Evolutionary conservation across 441 rosid species (phyloP).

Genomic region (Pelargonium citronellum): DNA sequence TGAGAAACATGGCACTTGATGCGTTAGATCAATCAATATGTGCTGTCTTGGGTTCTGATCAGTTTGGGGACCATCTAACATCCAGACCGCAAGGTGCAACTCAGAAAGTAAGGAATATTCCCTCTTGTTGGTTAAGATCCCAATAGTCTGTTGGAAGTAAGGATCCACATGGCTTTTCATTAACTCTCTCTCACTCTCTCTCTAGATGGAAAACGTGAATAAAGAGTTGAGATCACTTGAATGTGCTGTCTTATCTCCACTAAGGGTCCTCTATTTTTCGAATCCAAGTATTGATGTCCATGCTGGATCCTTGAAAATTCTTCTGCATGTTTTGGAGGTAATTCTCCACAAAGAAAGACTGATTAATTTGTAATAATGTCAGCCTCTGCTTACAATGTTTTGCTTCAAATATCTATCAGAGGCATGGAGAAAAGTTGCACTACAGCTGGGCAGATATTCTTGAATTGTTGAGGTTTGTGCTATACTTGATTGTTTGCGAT

Average conservation of each 20-base stretch:
- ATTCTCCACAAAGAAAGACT: conserved; percentile 20
- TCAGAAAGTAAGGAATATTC: conserved; percentile 51
- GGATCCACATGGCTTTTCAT: conserved; percentile 20
- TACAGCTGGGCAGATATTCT: conserved; percentile 92
- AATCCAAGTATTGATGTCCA: conserved; percentile 77
- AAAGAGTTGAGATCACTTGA: conserved; percentile 63
- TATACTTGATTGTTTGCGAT: conserved; percentile 11
- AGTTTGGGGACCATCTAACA: conserved; percentile 50
- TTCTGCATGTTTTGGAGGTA: conserved; percentile 96
- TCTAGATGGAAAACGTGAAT: conserved; percentile 46
- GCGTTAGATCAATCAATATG: conserved; percentile 90
- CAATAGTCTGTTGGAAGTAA: conserved; percentile 18
- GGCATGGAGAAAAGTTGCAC: conserved; percentile 82
- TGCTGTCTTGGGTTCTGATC: conserved; percentile 87
- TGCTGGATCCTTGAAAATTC: conserved; percentile 89
- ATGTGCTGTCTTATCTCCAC: conserved; percentile 81
- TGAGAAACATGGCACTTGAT: conserved; percentile 85
- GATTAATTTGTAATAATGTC: conserved; percentile 22
- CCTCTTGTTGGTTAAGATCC: conserved; percentile 15
- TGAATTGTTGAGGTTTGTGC: conserved; percentile 76
- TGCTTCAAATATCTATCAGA: conserved; percentile 41
- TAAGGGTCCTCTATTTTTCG: conserved; percentile 74
- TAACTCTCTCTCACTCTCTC: conserved; percentile 26
- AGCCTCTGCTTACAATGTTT: conserved; percentile 19
- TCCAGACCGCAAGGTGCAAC: conserved; percentile 36